Conservation (phyloP, 2,329 filamentous ascomycete genomes). For the Microsporum audouinii region DNA sequence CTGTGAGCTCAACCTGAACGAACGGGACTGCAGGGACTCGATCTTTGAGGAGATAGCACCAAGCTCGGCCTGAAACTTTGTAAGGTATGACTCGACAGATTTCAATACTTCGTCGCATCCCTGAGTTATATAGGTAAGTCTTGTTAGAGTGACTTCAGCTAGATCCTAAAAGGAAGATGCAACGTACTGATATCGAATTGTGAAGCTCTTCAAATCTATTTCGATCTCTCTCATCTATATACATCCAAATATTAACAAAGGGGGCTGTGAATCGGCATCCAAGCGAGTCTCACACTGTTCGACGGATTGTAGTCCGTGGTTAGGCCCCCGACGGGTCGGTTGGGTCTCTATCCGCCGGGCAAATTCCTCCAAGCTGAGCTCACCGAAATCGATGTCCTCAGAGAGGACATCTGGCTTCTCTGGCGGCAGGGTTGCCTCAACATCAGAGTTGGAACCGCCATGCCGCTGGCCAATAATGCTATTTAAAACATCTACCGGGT, state of each 20-base stretch:
- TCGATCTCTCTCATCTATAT: conserved; percentile 61
- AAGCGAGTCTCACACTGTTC: conserved; percentile 55
- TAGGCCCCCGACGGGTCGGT: conserved; percentile 9
- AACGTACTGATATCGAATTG: conserved; percentile 57
- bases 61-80: conserved; percentile 85
- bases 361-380: conserved; percentile 63
- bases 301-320: conserved; percentile 47
- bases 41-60: conserved; percentile 90
- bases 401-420: conserved; percentile 40
- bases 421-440: conserved; percentile 1
- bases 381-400: conserved; percentile 65
- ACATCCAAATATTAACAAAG: conserved; percentile 10
- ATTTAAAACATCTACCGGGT: conserved; percentile 61
- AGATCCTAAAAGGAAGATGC: background rate
- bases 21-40: conserved; percentile 80
- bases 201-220: conserved; percentile 83
- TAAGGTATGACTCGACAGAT: conserved; percentile 85
- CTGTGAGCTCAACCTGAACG: conserved; percentile 67
- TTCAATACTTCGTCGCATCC: conserved; percentile 87
- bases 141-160: background rate
- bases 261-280: background rate
- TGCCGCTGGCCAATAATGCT: conserved; percentile 40
- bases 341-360: conserved; percentile 30
- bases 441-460: conserved; percentile 9
- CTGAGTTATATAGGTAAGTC: conserved; percentile 13